phyloP scores from a whole-genome alignment of 1,139 yeast genomes.

The Lodderomyces metapsilosis region DNA sequence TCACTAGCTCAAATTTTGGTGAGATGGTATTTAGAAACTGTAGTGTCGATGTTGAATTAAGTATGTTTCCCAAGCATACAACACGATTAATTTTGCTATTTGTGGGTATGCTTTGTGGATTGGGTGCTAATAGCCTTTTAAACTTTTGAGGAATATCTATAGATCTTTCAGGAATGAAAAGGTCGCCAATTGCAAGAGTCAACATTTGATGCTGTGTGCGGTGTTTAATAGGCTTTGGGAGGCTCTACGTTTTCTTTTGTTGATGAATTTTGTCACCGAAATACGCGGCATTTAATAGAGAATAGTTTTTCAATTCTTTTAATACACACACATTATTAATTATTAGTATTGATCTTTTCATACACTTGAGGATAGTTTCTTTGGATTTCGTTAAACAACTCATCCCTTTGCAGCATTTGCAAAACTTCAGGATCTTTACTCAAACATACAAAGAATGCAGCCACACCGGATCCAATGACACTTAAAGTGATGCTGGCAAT shows the following conservation, averaged over 20 bases:
- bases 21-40: constrained; percentile 66
- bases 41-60: constrained; percentile 64
- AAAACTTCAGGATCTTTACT: constrained; percentile 88
- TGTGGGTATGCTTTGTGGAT: constrained; percentile 35
- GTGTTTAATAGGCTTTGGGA: no score
- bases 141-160: constrained; percentile 60
- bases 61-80: constrained; percentile 79
- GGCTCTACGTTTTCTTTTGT: no score
- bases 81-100: constrained; percentile 80
- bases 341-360: constrained; percentile 46
- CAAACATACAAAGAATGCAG: constrained; percentile 83
- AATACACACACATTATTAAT: constrained; percentile 19
- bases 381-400: constrained; percentile 66
- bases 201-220: constrained; percentile 50
- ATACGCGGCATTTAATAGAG: no score
- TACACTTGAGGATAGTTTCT: constrained; percentile 74
- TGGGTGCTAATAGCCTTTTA: constrained; percentile 64
- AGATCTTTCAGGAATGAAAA: constrained; percentile 86
- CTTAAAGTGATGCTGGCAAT: constrained; percentile 71
- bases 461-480: constrained; percentile 76
- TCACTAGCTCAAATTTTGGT: constrained; percentile 70
- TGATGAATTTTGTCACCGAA: background rate
- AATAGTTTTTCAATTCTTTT: no score
- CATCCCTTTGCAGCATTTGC: constrained; percentile 71
- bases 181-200: constrained; percentile 85